Base-by-base conservation (phyloP, 1,139 yeast genomes). In the Lodderomyces oxycetoniae region DNA sequence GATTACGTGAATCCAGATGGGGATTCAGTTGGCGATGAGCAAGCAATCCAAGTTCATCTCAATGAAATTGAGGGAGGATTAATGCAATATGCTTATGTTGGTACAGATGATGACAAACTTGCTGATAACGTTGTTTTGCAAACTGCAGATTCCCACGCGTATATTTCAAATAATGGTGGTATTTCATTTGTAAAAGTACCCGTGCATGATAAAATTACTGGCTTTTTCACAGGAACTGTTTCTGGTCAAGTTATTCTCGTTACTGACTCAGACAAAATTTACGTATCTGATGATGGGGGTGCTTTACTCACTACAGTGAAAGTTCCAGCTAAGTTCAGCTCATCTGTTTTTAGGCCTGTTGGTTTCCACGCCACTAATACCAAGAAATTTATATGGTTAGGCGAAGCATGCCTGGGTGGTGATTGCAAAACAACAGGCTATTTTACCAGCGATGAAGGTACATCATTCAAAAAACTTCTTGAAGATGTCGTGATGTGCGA, bases 121-220 rank as follows among this genome's bases (percentile, higher is more conserved):
- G 87, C 82, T 39, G 95, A 89, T 52, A 83, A 95, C 8, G 57
- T 91, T n/a, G 49, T 91, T 14, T 58, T 84, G 10, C 67, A 72
- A 35, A 82, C 91, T 0, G 55, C 59, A 17, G 59, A 64, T 23
- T 67, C 74, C 25, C 59, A 64, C 7, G 67, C 79, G 2, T 80
- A 60, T 46, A 69, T 86, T 10, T 84, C 96, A 1, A 83, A 78
- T 49, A 79, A 88, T 57, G 94, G 93, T 31, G 97, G 97, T 14
- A 52, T 63, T 3, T 56, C 58, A 1, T 81, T 89, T 61, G 63
- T 64, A 11, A 61, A 62, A 40, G 65, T 74, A 15, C 71, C 63
- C 2, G 52, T 72, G 4, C 59, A 61, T 26, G 79, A 72, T 14
- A 63, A 70, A 15, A 67, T 86, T 28, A 44, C 68, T 4, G 75